phyloP scores from a whole-genome alignment of 176 grass and related monocot genomes.

The Miscanthus lutarioriparius region DNA sequence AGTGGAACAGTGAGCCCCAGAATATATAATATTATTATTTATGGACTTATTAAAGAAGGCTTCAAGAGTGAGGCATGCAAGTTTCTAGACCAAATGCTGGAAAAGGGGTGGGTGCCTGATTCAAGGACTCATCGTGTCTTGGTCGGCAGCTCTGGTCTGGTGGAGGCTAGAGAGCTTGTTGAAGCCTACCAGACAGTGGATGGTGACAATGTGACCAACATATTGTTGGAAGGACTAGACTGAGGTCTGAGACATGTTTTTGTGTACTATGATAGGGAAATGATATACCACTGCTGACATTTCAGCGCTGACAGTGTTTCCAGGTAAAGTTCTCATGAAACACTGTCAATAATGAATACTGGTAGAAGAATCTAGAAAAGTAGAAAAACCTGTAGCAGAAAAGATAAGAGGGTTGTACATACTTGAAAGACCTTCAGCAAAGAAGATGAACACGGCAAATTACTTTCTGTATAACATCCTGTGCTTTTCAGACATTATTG shows the following conservation, averaged over 20 bases:
- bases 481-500: not conserved
- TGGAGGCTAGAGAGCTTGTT: slow-evolving; percentile 21
- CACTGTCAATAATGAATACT: not conserved
- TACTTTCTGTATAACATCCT: slow-evolving; percentile 5
- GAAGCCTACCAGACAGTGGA: slow-evolving; percentile 14
- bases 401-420: not conserved
- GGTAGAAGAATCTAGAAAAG: not conserved
- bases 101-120: slow-evolving; percentile 70
- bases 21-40: slow-evolving; percentile 60
- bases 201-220: slow-evolving; percentile 54
- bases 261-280: slow-evolving; percentile 9
- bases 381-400: not conserved
- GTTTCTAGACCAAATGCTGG: slow-evolving; percentile 69
- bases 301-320: not conserved
- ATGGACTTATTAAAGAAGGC: slow-evolving; percentile 62
- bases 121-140: slow-evolving; percentile 54
- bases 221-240: slow-evolving; percentile 58
- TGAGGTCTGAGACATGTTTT: slow-evolving; percentile 9
- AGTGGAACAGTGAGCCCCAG: slow-evolving; percentile 38
- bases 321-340: slow-evolving; percentile 2
- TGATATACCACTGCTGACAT: not conserved
- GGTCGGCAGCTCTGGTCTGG: slow-evolving; percentile 27
- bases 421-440: not conserved
- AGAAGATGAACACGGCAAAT: slow-evolving; percentile 6
- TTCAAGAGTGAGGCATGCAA: slow-evolving; percentile 50